Conservation (phyloP, 768 basidiomycete genomes). For the Hygrophorus pudorinus region DNA sequence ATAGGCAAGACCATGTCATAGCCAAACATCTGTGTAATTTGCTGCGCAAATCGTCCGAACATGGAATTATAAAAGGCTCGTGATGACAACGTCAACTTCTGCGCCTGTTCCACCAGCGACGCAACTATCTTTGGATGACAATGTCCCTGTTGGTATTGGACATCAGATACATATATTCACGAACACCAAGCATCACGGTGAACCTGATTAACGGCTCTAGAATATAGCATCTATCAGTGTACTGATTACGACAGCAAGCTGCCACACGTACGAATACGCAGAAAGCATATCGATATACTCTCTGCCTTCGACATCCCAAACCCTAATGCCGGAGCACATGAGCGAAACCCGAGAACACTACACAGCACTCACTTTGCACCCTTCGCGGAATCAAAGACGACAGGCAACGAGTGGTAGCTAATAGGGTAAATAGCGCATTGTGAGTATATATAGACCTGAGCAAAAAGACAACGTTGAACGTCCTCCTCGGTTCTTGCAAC, state of each 20-base stretch:
- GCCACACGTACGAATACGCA: conserved; percentile 76
- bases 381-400: conserved; percentile 84
- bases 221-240: conserved; percentile 5
- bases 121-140: conserved; percentile 85
- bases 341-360: conserved; percentile 10
- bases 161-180: not conserved
- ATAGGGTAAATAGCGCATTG: conserved; percentile 33
- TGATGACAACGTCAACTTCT: conserved; percentile 86
- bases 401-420: conserved; percentile 93
- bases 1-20: conserved; percentile 97
- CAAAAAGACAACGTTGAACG: not conserved
- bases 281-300: conserved; percentile 98
- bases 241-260: not conserved
- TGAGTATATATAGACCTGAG: conserved; percentile 20
- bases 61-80: conserved; percentile 93
- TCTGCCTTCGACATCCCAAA: conserved; percentile 92
- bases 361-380: conserved; percentile 73
- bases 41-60: conserved; percentile 84
- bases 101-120: conserved; percentile 75
- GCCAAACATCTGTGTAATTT: conserved; percentile 73
- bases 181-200: conserved; percentile 17
- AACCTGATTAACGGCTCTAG: conserved; percentile 82
- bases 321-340: conserved; percentile 24
- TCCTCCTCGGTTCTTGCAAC: no score
- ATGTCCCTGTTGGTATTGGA: conserved; percentile 48